Conservation (phyloP, 2,329 filamentous ascomycete species). For the Ophiosphaerella korrae region DNA sequence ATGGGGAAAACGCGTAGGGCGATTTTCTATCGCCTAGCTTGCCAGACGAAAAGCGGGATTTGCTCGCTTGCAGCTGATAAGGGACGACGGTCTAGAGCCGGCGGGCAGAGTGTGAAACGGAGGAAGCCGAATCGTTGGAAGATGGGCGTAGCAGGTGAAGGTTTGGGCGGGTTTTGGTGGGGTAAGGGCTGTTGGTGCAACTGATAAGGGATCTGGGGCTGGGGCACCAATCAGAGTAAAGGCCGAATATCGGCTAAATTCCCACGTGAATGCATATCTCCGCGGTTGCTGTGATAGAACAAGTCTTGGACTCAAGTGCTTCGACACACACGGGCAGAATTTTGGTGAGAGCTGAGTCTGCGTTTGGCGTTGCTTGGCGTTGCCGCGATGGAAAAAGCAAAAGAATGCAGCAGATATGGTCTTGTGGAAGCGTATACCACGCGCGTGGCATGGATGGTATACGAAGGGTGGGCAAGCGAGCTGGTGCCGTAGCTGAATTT, state of each 20-base stretch:
- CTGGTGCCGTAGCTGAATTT: too few species aligned
- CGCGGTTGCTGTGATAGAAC: constrained; percentile 10
- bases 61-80: constrained; percentile 30
- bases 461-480: too few species aligned
- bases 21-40: constrained; percentile 3
- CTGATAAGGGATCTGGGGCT: constrained; percentile 24
- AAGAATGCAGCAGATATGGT: too few species aligned
- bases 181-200: constrained; percentile 20
- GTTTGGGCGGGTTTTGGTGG: constrained; percentile 27
- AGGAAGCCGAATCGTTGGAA: constrained; percentile 5
- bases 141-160: constrained; percentile 14
- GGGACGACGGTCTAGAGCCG: constrained; percentile 9
- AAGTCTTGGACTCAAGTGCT: constrained; percentile 18
- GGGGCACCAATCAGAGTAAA: constrained; percentile 13
- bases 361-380: too few species aligned
- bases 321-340: constrained; percentile 12
- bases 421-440: too few species aligned
- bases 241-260: constrained; percentile 15
- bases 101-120: constrained; percentile 11
- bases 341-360: too few species aligned
- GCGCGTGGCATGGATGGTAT: too few species aligned
- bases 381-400: too few species aligned
- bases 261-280: constrained; percentile 11
- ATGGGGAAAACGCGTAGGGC: constrained; percentile 3
- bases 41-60: constrained; percentile 11